A percentile compares a stretch with the other conserved stretches of the same genome.
These are phyloP conservation scores for Raffaelea deltoideospora DNA, from an alignment of 2,329 filamentous ascomycete species.

Conservation along the genomic window DNA sequence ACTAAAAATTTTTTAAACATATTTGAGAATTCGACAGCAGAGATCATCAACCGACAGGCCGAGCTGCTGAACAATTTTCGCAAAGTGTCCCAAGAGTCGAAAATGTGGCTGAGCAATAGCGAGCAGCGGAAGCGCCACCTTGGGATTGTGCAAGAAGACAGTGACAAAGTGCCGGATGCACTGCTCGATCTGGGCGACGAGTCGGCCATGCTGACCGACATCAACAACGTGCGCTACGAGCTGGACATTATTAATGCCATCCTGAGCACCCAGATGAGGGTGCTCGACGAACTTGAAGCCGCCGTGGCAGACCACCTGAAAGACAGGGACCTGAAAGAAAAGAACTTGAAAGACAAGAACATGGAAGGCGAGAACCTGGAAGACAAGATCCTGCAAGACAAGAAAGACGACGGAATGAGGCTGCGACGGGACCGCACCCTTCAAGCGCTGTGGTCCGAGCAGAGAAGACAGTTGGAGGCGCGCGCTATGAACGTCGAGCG, in stretches of 20 bases:
- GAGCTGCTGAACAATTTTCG: slow-evolving; percentile 45
- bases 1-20: slow-evolving; percentile 51
- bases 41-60: slow-evolving; percentile 35
- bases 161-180: slow-evolving; percentile 20
- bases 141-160: no score
- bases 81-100: slow-evolving; percentile 38
- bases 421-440: slow-evolving; percentile 10
- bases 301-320: background rate
- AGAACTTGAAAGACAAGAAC: no score
- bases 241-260: slow-evolving; percentile 43
- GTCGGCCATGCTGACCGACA: slow-evolving; percentile 45
- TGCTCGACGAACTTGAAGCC: slow-evolving; percentile 23
- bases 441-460: slow-evolving; percentile 38
- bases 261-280: slow-evolving; percentile 6
- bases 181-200: slow-evolving; percentile 45
- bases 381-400: no score
- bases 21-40: slow-evolving; percentile 49
- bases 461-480: slow-evolving; percentile 40
- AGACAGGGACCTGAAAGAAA: no score
- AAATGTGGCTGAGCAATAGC: slow-evolving; percentile 34
- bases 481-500: slow-evolving; percentile 44
- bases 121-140: background rate
- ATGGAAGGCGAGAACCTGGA: no score
- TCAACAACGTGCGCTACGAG: slow-evolving; percentile 54
- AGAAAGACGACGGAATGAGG: background rate